Evolutionary conservation across 495 filamentous ascomycete species (phyloP).

Genomic region (Aspergillus ellipticus): DNA sequence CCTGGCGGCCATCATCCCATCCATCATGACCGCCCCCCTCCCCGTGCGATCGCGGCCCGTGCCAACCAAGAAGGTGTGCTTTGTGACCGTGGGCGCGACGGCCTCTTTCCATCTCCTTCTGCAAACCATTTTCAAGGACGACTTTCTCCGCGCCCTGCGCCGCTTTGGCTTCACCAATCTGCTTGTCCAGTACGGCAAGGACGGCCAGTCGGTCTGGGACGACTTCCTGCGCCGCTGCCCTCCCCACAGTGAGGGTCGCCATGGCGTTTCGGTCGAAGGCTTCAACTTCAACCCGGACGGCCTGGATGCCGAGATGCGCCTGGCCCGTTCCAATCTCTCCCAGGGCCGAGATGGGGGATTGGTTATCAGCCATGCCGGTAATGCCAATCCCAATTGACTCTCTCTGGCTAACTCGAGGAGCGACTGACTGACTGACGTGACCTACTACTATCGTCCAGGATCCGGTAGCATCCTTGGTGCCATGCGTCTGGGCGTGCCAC

Average conservation of each 20-base stretch:
- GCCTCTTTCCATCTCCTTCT: constrained; percentile 74
- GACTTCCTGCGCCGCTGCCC: constrained; percentile 20
- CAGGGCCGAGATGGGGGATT: constrained; percentile 50
- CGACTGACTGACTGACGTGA: constrained; percentile 9
- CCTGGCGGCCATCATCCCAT: background rate
- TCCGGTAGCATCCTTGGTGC: constrained; percentile 87
- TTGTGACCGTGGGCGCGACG: constrained; percentile 91
- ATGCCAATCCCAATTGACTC: background rate
- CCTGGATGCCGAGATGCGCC: constrained; percentile 53
- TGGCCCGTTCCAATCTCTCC: constrained; percentile 33
- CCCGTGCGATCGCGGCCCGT: background rate
- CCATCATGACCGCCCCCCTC: constrained; percentile 3
- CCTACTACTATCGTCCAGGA: constrained; percentile 57
- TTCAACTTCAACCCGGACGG: constrained; percentile 64
- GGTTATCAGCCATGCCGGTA: constrained; percentile 90
- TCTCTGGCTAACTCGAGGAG: background rate
- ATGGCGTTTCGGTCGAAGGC: constrained; percentile 50
- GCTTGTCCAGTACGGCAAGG: constrained; percentile 72
- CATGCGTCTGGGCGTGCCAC: constrained; percentile 58
- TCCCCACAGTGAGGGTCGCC: constrained; percentile 15
- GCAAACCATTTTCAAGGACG: constrained; percentile 54
- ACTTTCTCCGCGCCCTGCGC: constrained; percentile 57
- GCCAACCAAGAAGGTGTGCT: constrained; percentile 50
- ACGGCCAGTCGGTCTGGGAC: constrained; percentile 46
- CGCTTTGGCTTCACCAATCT: constrained; percentile 59